Conservation (phyloP, 768 basidiomycete genomes). For the Boletus sp. region DNA sequence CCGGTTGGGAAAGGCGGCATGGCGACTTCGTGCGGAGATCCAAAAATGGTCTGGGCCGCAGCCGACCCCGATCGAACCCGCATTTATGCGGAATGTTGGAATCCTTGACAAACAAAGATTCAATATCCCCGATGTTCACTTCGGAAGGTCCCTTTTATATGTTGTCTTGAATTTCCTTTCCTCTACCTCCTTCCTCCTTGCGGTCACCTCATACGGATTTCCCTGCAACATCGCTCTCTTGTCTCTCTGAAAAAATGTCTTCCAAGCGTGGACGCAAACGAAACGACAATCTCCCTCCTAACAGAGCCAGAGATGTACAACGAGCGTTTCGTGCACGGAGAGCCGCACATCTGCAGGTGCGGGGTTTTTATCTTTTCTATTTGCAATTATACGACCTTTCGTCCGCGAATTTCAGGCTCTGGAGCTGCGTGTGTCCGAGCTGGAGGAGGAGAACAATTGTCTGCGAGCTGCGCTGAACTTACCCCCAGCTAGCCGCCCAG, state of each 20-base stretch:
- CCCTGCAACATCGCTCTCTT: slow-evolving; percentile 7
- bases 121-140: slow-evolving; percentile 30
- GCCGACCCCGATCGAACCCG: slow-evolving; percentile 39
- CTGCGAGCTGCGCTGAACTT: slow-evolving; percentile 71
- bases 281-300: slow-evolving; percentile 60
- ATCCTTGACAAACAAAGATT: slow-evolving; percentile 38
- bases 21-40: slow-evolving; percentile 34
- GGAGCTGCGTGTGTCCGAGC: slow-evolving; percentile 75
- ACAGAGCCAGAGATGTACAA: slow-evolving; percentile 83
- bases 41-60: slow-evolving; percentile 36
- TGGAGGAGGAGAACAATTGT: slow-evolving; percentile 80
- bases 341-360: slow-evolving; percentile 81
- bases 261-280: slow-evolving; percentile 86
- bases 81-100: slow-evolving; percentile 31
- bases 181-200: slow-evolving; percentile 31
- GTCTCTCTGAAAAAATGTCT: slow-evolving; percentile 51
- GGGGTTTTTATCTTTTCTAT: slow-evolving; percentile 34
- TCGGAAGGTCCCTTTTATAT: slow-evolving; percentile 39
- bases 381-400: slow-evolving; percentile 41
- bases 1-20: slow-evolving; percentile 24
- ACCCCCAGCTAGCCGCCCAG: slow-evolving; percentile 67
- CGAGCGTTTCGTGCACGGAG: slow-evolving; percentile 86
- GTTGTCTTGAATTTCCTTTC: slow-evolving; percentile 37
- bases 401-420: slow-evolving; percentile 54
- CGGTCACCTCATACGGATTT: slow-evolving; percentile 28